Conservation (phyloP, 768 basidiomycete genomes). For the Zangia roseola region DNA sequence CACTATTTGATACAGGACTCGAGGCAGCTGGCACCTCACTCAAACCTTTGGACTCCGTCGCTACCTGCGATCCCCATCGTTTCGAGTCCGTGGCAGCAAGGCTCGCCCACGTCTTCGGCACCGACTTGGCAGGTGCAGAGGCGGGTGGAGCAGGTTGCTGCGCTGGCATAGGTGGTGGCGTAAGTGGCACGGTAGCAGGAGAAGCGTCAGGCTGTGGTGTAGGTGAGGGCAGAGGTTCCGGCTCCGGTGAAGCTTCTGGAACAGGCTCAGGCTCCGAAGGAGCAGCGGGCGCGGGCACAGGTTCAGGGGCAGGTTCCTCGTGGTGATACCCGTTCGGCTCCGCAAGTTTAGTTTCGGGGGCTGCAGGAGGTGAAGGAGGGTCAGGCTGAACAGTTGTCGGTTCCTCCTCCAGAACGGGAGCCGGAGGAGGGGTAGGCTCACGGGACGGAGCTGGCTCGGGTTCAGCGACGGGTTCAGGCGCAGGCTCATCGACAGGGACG, state of each 20-base stretch:
- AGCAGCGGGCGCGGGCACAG: conserved; percentile 23
- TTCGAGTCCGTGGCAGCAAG: conserved; percentile 80
- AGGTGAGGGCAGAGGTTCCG: conserved; percentile 29
- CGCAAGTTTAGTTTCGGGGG: conserved; percentile 39
- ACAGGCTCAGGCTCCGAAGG: conserved; percentile 26
- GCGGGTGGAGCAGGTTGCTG: conserved; percentile 26
- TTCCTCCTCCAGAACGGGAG: conserved; percentile 35
- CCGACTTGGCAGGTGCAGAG: conserved; percentile 40
- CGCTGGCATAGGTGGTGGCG: conserved; percentile 30
- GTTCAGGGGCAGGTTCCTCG: conserved; percentile 34
- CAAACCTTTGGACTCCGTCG: conserved; percentile 73
- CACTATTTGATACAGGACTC: conserved; percentile 44
- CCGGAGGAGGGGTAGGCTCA: conserved; percentile 30
- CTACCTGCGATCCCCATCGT: conserved; percentile 85
- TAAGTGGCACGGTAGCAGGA: conserved; percentile 23
- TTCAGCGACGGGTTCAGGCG: conserved; percentile 28
- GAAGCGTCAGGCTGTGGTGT: conserved; percentile 10
- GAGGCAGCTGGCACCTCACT: conserved; percentile 55
- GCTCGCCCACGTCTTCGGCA: conserved; percentile 87
- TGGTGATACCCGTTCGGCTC: conserved; percentile 42
- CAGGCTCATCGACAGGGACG: conserved; percentile 30
- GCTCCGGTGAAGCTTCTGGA: conserved; percentile 25
- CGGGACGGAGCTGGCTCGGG: conserved; percentile 34
- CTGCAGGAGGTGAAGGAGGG: conserved; percentile 34
- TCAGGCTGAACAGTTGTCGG: conserved; percentile 38